A percentile compares a stretch with the other conserved stretches of the same genome.
phyloP scores from a whole-genome alignment of 257 asterid species.

The Solanum corneliomulleri region DNA sequence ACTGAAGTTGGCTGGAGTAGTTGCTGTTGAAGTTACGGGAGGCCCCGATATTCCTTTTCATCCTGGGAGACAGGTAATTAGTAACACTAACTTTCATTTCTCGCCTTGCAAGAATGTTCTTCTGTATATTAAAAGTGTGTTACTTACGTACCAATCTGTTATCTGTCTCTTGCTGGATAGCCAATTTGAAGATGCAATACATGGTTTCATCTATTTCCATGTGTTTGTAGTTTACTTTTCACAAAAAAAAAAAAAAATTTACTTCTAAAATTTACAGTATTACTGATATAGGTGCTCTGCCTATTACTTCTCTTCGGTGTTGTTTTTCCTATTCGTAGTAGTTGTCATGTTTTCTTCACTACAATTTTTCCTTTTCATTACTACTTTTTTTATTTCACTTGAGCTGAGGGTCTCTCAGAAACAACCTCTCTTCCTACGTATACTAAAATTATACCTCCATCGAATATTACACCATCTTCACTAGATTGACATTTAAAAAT shows the following conservation, averaged over 20 bases:
- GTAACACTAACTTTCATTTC: background rate
- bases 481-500: background rate
- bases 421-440: background rate
- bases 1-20: conserved; percentile 72
- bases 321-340: background rate
- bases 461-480: background rate
- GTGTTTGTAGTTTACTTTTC: background rate
- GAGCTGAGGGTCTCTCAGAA: background rate
- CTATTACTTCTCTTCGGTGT: too few species aligned
- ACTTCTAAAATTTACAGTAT: too few species aligned
- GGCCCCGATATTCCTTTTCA: conserved; percentile 90
- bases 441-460: background rate
- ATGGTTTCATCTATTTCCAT: background rate
- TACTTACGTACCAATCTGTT: background rate
- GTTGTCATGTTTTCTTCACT: background rate
- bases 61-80: conserved; percentile 63
- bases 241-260: too few species aligned
- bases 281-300: too few species aligned
- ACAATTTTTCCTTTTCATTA: background rate
- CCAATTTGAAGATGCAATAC: background rate
- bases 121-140: background rate
- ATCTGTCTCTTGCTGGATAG: background rate
- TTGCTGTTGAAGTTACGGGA: conserved; percentile 90
- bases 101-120: background rate
- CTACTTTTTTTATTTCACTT: background rate